These are phyloP conservation scores for Cymbopogon citratus DNA, from an alignment of 176 grass and related monocot genomes.

Conservation along the genomic window DNA sequence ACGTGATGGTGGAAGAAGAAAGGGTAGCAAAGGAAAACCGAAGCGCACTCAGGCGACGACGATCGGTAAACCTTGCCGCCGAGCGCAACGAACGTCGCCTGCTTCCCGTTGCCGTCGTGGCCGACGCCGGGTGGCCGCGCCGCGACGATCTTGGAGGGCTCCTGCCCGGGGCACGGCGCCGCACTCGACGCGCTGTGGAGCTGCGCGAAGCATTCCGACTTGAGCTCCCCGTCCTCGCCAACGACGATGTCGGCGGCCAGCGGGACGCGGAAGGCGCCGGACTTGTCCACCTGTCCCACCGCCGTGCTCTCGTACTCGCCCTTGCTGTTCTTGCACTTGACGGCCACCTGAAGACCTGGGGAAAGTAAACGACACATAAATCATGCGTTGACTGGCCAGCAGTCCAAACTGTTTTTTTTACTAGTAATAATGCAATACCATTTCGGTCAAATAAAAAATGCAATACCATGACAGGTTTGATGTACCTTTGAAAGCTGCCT, in stretches of 20 bases:
- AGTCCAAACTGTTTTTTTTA: background rate
- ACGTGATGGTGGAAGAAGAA: constrained; percentile 19
- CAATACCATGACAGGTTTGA: background rate
- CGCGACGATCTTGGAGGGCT: constrained; percentile 39
- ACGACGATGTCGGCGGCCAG: constrained; percentile 21
- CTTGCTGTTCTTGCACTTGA: constrained; percentile 45
- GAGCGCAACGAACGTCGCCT: constrained; percentile 29
- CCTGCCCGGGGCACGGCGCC: constrained; percentile 38
- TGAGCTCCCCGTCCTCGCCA: constrained; percentile 33
- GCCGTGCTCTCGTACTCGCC: constrained; percentile 43
- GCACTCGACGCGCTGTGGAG: constrained; percentile 30
- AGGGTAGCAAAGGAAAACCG: constrained; percentile 19
- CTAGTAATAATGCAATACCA: background rate
- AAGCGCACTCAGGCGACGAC: constrained; percentile 46
- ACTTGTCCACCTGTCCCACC: constrained; percentile 14
- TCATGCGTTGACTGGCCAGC: background rate
- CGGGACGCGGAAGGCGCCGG: constrained; percentile 37
- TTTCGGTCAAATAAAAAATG: too few relatives aligned
- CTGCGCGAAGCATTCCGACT: constrained; percentile 48
- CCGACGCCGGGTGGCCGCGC: constrained; percentile 5
- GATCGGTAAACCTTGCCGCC: constrained; percentile 33
- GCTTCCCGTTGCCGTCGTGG: constrained; percentile 1
- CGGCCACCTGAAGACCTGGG: constrained; percentile 45
- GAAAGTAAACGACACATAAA: background rate
- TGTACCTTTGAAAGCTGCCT: constrained; percentile 40